These are phyloP conservation scores for Cyclotella kingstonii DNA, from an alignment of 108 stramenopile genomes.

Conservation along the genomic window DNA sequence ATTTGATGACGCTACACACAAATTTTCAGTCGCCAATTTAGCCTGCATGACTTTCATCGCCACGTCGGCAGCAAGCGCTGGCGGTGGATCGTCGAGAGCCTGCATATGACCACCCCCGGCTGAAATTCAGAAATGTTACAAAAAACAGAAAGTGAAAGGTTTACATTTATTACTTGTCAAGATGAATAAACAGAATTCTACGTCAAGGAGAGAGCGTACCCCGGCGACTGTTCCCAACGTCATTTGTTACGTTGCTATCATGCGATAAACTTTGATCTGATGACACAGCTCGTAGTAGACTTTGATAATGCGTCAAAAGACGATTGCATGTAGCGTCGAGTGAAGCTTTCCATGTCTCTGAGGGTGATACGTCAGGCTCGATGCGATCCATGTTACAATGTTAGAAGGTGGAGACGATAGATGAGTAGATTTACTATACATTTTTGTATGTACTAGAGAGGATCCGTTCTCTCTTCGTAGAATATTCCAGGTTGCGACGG, in stretches of 20 bases:
- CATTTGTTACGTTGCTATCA: not conserved
- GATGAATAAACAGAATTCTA: not conserved
- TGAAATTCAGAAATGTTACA: not conserved
- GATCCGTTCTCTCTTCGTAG: too few species aligned
- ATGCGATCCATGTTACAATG: slow-evolving; percentile 71
- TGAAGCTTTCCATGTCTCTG: slow-evolving; percentile 71
- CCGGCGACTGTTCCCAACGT: slow-evolving; percentile 1
- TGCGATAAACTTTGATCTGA: slow-evolving; percentile 44
- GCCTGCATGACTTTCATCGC: slow-evolving; percentile 58
- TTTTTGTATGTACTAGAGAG: too few species aligned
- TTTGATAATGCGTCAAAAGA: slow-evolving; percentile 76
- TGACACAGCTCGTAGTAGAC: slow-evolving; percentile 69
- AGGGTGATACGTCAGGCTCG: slow-evolving; percentile 69
- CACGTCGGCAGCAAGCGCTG: slow-evolving; percentile 70
- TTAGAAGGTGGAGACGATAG: too few species aligned
- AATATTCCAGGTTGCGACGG: too few species aligned
- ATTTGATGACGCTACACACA: slow-evolving; percentile 72
- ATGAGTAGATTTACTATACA: too few species aligned
- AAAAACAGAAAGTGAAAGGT: too few species aligned
- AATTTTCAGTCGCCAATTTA: slow-evolving; percentile 74
- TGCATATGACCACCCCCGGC: slow-evolving; percentile 78
- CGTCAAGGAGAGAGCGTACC: not conserved
- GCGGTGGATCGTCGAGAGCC: slow-evolving; percentile 69
- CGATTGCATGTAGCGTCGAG: slow-evolving; percentile 86
- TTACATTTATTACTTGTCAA: too few species aligned